phyloP scores from a whole-genome alignment of 176 grass and related monocot species.

The Hsuehochloa calcarea region DNA sequence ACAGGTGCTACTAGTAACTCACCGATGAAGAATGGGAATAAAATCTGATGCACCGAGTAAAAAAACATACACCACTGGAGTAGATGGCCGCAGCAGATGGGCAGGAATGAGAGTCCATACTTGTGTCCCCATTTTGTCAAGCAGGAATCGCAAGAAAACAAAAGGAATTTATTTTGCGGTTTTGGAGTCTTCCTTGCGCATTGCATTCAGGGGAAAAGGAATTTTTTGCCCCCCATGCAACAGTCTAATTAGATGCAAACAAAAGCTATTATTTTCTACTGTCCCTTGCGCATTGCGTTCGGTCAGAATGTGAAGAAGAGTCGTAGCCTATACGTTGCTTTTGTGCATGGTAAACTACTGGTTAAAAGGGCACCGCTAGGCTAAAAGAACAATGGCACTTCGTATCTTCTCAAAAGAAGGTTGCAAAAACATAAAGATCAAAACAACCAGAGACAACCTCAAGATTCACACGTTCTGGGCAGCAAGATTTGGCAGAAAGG shows the following conservation, averaged over 20 bases:
- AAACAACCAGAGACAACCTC: not conserved
- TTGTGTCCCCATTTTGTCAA: conserved; percentile 4
- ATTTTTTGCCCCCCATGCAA: not conserved
- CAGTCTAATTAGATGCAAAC: conserved; percentile 6
- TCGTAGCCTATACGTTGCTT: not conserved
- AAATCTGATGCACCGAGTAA: not conserved
- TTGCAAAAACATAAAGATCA: too few relatives aligned
- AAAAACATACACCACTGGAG: not conserved
- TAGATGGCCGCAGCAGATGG: not conserved
- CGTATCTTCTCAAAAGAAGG: too few relatives aligned
- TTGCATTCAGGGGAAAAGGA: not conserved
- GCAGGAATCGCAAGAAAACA: conserved; percentile 22
- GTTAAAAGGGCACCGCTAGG: not conserved
- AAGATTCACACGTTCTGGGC: conserved; percentile 31
- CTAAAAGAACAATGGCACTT: too few relatives aligned
- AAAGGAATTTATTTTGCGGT: not conserved
- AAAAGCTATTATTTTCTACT: not conserved
- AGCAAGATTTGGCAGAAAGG: too few relatives aligned
- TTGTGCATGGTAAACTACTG: not conserved
- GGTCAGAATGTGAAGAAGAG: not conserved
- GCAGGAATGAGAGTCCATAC: not conserved
- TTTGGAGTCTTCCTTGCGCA: conserved; percentile 6
- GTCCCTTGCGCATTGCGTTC: not conserved
- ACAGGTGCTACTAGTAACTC: not conserved
- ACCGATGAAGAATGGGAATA: not conserved